Evolutionary conservation across 1,139 yeast species (phyloP).

Genomic region (Protomyces inundatus): DNA sequence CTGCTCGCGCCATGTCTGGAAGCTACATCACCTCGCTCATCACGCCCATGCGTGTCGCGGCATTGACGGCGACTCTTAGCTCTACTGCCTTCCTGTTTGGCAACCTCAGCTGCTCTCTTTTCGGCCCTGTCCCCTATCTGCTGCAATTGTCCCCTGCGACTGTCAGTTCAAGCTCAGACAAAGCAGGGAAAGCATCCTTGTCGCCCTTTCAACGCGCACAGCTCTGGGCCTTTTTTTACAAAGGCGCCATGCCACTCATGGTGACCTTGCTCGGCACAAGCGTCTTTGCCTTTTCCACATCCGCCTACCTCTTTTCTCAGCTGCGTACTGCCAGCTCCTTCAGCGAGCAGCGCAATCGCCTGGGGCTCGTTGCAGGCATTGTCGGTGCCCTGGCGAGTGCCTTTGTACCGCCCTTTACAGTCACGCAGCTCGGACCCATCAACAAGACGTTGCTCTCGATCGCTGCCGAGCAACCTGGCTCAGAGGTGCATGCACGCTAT

Average conservation of each 20-base stretch:
- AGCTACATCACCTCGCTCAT: neutral
- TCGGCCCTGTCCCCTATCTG: neutral
- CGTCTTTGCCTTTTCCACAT: neutral
- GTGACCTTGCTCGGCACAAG: neutral
- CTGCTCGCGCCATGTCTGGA: neutral
- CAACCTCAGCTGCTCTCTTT: neutral
- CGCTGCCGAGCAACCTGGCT: neutral
- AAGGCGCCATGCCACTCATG: neutral
- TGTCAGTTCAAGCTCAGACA: neutral
- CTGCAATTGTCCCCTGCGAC: neutral
- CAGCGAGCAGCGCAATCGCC: neutral
- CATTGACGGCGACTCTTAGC: neutral
- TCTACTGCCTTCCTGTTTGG: neutral
- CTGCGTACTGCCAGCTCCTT: neutral
- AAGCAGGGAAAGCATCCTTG: neutral
- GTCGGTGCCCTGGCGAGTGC: neutral
- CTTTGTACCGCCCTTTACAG: neutral
- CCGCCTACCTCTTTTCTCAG: neutral
- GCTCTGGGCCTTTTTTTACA: neutral
- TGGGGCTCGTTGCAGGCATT: neutral
- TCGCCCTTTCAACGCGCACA: neutral
- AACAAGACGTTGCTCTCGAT: neutral
- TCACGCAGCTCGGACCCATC: neutral
- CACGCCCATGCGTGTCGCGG: neutral
- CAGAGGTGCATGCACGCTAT: neutral